Conservation (phyloP, 2,329 filamentous ascomycete species). For the Arthrobotrys sinensis region DNA sequence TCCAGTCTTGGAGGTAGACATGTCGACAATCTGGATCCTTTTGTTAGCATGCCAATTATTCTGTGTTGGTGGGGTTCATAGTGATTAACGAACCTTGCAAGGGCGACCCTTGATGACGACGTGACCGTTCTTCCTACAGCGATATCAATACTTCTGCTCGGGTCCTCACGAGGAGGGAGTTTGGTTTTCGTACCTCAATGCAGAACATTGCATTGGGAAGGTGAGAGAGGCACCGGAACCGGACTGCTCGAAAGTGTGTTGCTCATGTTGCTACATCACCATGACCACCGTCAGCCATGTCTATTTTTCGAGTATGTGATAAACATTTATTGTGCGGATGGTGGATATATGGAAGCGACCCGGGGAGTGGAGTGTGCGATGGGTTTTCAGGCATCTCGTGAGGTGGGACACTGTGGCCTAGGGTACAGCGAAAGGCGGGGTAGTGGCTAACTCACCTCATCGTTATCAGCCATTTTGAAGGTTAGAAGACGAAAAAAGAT, state of each 20-base stretch:
- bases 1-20: conserved; percentile 99
- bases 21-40: conserved; percentile 84
- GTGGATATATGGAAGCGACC: neutral
- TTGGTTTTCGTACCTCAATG: conserved; percentile 75
- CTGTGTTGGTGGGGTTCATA: neutral
- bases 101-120: conserved; percentile 98
- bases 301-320: neutral
- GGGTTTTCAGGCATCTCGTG: conserved; percentile 95
- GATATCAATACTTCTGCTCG: conserved; percentile 32
- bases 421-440: conserved; percentile 44
- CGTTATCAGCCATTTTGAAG: conserved; percentile 54
- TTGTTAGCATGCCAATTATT: neutral
- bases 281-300: conserved; percentile 77
- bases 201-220: conserved; percentile 99
- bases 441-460: conserved; percentile 48
- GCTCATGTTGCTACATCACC: conserved; percentile 73
- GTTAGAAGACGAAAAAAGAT: conserved; percentile 27
- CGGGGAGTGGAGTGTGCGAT: conserved; percentile 77
- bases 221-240: conserved; percentile 96
- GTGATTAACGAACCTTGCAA: conserved; percentile 76
- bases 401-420: conserved; percentile 68
- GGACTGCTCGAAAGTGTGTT: conserved; percentile 86
- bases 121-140: conserved; percentile 65
- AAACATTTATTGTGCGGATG: neutral
- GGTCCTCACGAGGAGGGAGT: conserved; percentile 2